Evolutionary conservation across 345 rosid genomes (phyloP).

Genomic region (Brassica rapa): DNA sequence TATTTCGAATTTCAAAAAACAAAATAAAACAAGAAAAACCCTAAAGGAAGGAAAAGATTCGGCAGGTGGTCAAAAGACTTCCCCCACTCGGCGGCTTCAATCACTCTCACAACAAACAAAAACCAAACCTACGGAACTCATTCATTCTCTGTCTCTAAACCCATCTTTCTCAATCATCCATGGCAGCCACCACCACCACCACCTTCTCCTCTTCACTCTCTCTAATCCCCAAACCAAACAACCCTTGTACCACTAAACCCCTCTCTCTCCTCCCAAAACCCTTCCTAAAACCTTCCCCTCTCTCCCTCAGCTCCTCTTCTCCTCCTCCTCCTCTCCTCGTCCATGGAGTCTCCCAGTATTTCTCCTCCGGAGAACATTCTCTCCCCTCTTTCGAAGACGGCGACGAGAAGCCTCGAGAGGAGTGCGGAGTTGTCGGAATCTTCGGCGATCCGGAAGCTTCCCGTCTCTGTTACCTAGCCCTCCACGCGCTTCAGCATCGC

Average conservation of each 20-base stretch:
- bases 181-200: slow-evolving; percentile 46
- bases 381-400: slow-evolving; percentile 46
- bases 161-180: slow-evolving; percentile 28
- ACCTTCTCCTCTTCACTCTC: slow-evolving; percentile 40
- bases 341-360: slow-evolving; percentile 42
- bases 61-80: background rate
- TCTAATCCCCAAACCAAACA: slow-evolving; percentile 33
- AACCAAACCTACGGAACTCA: slow-evolving; percentile 25
- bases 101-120: slow-evolving; percentile 8
- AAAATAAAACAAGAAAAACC: background rate
- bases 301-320: slow-evolving; percentile 34
- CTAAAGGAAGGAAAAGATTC: slow-evolving; percentile 15
- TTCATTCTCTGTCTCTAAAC: background rate
- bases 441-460: slow-evolving; percentile 86
- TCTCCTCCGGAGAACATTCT: slow-evolving; percentile 40
- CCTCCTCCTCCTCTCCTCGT: slow-evolving; percentile 33
- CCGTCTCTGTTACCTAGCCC: slow-evolving; percentile 83
- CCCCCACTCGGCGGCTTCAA: slow-evolving; percentile 7
- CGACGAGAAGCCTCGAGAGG: slow-evolving; percentile 82
- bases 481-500: slow-evolving; percentile 88
- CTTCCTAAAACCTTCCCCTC: slow-evolving; percentile 48
- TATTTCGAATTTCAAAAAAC: background rate
- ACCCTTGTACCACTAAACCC: slow-evolving; percentile 16
- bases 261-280: slow-evolving; percentile 42
- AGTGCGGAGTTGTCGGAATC: slow-evolving; percentile 91